Conservation (phyloP, 2,329 filamentous ascomycete species). For the Lasiodiplodia hormozganensis region DNA sequence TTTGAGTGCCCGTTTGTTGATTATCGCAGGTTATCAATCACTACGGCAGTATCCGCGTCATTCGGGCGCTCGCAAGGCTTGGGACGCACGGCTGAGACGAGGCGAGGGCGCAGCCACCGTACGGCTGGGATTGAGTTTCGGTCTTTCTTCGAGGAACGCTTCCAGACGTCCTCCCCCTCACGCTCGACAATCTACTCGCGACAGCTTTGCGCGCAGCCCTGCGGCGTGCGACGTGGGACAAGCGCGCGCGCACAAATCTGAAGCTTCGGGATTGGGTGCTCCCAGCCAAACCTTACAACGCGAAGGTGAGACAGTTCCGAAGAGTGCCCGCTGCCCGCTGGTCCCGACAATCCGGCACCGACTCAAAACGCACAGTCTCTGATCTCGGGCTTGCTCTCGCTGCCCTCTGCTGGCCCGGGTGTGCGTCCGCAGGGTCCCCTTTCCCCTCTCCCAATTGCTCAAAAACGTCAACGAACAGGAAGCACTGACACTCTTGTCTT, state of each 20-base stretch:
- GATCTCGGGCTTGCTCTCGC: constrained; percentile 3
- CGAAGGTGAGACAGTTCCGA: background rate
- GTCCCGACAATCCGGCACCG: background rate
- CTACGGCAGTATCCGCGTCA: background rate
- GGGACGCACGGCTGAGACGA: background rate
- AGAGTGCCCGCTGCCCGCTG: background rate
- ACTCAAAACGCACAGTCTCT: background rate
- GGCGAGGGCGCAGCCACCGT: background rate
- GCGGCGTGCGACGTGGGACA: background rate
- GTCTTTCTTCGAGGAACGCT: background rate
- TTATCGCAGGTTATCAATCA: background rate
- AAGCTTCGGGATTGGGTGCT: background rate
- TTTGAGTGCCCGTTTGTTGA: background rate
- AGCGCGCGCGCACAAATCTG: background rate
- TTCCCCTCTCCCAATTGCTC: background rate
- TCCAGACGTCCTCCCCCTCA: background rate
- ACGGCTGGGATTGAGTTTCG: background rate
- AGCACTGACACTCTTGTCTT: constrained; percentile 10
- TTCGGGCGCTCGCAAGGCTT: background rate
- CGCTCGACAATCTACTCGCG: background rate
- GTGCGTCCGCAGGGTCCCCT: background rate
- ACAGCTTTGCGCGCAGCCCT: background rate
- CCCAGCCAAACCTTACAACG: background rate
- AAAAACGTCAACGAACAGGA: constrained; percentile 12
- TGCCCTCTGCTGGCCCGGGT: background rate